Conservation (phyloP, 192 early-diverging fungal species). For the Lunasporangiospora selenospora region DNA sequence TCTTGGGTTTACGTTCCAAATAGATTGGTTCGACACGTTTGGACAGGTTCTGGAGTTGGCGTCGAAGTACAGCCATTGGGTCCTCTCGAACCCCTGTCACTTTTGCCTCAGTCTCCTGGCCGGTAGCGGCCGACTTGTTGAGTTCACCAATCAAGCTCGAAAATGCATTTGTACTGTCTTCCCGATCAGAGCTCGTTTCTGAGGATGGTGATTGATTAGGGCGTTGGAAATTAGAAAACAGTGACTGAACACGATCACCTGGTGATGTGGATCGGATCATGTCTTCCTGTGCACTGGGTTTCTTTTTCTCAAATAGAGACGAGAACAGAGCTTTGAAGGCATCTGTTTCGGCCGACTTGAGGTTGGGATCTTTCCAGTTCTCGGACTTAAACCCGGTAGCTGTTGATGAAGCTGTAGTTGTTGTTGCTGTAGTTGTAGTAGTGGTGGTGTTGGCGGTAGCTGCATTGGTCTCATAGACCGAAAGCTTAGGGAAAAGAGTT, state of each 20-base stretch:
- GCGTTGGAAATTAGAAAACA: slow-evolving; percentile 45
- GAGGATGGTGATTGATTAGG: too few species aligned
- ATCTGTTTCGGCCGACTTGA: slow-evolving; percentile 24
- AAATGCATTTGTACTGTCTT: too few species aligned
- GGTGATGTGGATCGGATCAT: too few species aligned
- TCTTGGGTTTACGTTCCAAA: slow-evolving; percentile 29
- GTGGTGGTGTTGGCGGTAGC: too few species aligned
- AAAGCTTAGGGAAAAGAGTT: slow-evolving; percentile 17
- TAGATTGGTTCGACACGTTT: slow-evolving; percentile 41
- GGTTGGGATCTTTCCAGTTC: slow-evolving; percentile 37
- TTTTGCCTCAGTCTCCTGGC: too few species aligned
- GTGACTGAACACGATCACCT: slow-evolving; percentile 26
- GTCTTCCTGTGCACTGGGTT: slow-evolving; percentile 3
- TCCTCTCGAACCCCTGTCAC: too few species aligned
- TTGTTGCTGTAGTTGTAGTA: neutral
- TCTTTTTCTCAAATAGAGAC: slow-evolving; percentile 38
- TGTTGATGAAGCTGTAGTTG: neutral
- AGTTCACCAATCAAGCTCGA: neutral
- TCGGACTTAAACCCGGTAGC: neutral
- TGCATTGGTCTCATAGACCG: too few species aligned
- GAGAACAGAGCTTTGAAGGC: slow-evolving; percentile 42
- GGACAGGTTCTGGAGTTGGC: slow-evolving; percentile 29
- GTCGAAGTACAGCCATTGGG: slow-evolving; percentile 35
- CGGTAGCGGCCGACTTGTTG: neutral
- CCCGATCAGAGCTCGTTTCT: too few species aligned